Evolutionary conservation across 352 stramenopile species (phyloP), one percentile per base, ranked within the genome.

Genomic region (Globisporangium spiculum): DNA sequence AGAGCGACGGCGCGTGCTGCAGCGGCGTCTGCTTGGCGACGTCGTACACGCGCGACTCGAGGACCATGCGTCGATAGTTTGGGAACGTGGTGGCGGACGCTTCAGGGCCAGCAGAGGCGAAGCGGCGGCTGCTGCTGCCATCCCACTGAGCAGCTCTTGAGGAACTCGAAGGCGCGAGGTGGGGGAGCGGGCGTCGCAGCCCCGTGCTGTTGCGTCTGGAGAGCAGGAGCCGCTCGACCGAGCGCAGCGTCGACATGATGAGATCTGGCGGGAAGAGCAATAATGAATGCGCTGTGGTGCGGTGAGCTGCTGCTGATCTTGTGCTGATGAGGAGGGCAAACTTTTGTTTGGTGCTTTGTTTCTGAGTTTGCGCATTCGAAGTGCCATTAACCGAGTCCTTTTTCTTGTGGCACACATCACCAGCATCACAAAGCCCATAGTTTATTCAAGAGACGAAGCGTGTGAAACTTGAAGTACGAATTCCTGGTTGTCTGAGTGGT

Each of bases 41-140:
- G 69, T 96, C 89, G 69, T 96, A 96, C 65, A 92, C 89, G 56
- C 88, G 83, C 36, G 86, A 88, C 74, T 93, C 87, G 68, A 96
- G 80, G 71, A 94, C 94, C 83, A 94, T 90, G 70, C 86, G 84
- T 0, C 86, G 84, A 73, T 96, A 96, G 66, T 94, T 91, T 32
- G 59, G 77, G 73, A 50, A 58, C 53, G 10, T 50, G 32, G 2
- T 44, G 5, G 63, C 36, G 59, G 20, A 10, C 12, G 68, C n/a
- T 36, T 69, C 46, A 16, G 71, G 73, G 70, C 44, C 12, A 20
- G 32, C 32, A 22, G 57, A 41, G 26, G 64, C 32, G 36, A 54
- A 52, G 12, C 36, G n/a, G 36, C 22, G 22, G 58, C 9, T 56
- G 48, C 54, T 26, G 54, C 27, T n/a, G 24, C 54, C 55, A 22